A percentile compares a stretch with the other conserved stretches of the same genome.
Conservation (phyloP, 306 rosid genomes). For the Pyrus pyrifolia region DNA sequence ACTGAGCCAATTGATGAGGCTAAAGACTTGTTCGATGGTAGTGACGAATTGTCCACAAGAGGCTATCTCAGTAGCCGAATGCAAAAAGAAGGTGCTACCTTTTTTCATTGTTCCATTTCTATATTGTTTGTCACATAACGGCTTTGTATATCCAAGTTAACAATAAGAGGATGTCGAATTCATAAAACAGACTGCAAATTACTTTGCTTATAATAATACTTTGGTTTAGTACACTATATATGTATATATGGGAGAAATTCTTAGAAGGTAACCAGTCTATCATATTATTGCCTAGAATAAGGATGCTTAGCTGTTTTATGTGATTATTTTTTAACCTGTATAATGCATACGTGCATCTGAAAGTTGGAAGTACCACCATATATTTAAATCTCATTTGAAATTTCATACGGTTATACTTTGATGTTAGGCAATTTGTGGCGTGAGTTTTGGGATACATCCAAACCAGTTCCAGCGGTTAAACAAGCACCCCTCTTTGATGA, state of each 20-base stretch:
- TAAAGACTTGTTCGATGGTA: slow-evolving; percentile 37
- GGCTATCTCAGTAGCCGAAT: slow-evolving; percentile 91
- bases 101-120: slow-evolving; percentile 18
- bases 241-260: neutral
- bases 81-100: slow-evolving; percentile 80
- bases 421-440: slow-evolving; percentile 90
- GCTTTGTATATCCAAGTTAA: neutral
- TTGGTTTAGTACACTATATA: neutral
- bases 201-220: neutral
- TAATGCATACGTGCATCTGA: neutral
- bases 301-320: neutral
- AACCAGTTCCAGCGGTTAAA: slow-evolving; percentile 91
- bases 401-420: slow-evolving; percentile 4
- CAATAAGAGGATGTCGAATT: neutral
- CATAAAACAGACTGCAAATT: neutral
- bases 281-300: neutral
- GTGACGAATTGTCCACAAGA: slow-evolving; percentile 39
- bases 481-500: slow-evolving; percentile 96
- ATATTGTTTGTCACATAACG: slow-evolving; percentile 14
- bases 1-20: slow-evolving; percentile 44
- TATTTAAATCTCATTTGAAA: neutral
- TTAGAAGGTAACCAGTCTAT: neutral
- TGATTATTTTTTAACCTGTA: neutral
- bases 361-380: neutral
- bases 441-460: slow-evolving; percentile 88